These are phyloP conservation scores for Aspergillus bombycis DNA, from an alignment of 2,329 filamentous ascomycete genomes.

Conservation along the genomic window DNA sequence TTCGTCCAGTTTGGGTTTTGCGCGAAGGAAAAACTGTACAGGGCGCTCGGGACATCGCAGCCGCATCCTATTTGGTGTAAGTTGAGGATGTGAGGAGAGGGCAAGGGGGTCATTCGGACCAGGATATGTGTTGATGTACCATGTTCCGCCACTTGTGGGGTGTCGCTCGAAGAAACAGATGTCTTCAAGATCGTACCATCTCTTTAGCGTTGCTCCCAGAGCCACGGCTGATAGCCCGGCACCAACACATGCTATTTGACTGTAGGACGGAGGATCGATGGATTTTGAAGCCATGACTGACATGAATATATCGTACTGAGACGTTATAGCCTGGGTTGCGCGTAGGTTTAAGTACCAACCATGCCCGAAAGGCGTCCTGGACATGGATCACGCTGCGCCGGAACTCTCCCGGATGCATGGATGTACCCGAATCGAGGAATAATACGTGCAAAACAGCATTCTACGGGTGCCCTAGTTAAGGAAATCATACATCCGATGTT, in stretches of 20 bases:
- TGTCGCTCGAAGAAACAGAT: conserved; percentile 63
- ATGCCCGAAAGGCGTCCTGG: too few species aligned
- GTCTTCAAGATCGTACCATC: conserved; percentile 60
- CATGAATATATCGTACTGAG: too few species aligned
- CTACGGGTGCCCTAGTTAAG: too few species aligned
- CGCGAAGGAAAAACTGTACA: conserved; percentile 61
- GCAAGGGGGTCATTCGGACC: conserved; percentile 24
- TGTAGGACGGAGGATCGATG: conserved; percentile 23
- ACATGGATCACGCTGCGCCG: too few species aligned
- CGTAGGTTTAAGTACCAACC: too few species aligned
- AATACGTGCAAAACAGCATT: too few species aligned
- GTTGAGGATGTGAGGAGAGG: neutral
- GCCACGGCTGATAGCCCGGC: conserved; percentile 62
- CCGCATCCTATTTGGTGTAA: conserved; percentile 42
- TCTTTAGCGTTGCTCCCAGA: conserved; percentile 60
- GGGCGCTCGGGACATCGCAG: conserved; percentile 55
- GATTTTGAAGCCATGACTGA: neutral
- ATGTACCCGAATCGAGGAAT: too few species aligned
- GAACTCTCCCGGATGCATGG: too few species aligned
- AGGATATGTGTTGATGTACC: conserved; percentile 65
- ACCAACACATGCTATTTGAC: conserved; percentile 50
- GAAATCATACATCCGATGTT: too few species aligned
- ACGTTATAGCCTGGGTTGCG: too few species aligned
- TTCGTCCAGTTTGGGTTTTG: conserved; percentile 55
- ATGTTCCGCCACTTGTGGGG: conserved; percentile 61